A percentile compares a stretch with the other conserved stretches of the same genome.
phyloP scores from a whole-genome alignment of 1,284 basidiomycete species.

The Inonotus hispidus region DNA sequence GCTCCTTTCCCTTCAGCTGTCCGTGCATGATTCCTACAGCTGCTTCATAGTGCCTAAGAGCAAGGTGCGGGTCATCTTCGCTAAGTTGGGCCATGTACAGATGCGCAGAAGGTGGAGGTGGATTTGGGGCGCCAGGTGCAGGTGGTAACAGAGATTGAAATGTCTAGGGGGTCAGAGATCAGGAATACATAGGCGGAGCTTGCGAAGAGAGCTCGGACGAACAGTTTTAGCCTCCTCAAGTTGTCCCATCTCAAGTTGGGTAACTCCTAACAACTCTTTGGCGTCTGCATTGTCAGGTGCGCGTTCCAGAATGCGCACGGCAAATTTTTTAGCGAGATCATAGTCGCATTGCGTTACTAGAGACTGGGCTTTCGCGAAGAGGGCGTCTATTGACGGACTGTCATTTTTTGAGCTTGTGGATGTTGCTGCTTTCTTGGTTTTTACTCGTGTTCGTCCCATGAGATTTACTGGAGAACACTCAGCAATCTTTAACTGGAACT shows the following conservation, averaged over 20 bases:
- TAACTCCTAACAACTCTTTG: constrained; percentile 74
- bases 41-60: constrained; percentile 76
- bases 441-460: constrained; percentile 66
- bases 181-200: background rate
- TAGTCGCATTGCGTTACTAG: constrained; percentile 83
- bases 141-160: constrained; percentile 61
- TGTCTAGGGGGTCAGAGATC: constrained; percentile 37
- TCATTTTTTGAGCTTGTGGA: constrained; percentile 31
- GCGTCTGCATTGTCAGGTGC: constrained; percentile 65
- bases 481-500: no score
- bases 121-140: constrained; percentile 47
- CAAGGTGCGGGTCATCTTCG: constrained; percentile 69
- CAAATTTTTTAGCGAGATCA: constrained; percentile 71
- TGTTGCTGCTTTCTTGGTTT: constrained; percentile 41
- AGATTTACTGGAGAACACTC: constrained; percentile 10
- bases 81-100: constrained; percentile 88
- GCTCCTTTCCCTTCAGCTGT: constrained; percentile 68
- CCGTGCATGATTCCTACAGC: constrained; percentile 72
- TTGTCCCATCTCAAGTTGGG: constrained; percentile 75
- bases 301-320: constrained; percentile 62
- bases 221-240: constrained; percentile 71
- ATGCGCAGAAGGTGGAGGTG: constrained; percentile 78
- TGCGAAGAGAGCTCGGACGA: constrained; percentile 25
- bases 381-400: constrained; percentile 40
- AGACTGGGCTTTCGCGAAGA: constrained; percentile 72